Evolutionary conservation across 169 alveolate species (phyloP).

Genomic region (Plasmodium gonderi): DNA sequence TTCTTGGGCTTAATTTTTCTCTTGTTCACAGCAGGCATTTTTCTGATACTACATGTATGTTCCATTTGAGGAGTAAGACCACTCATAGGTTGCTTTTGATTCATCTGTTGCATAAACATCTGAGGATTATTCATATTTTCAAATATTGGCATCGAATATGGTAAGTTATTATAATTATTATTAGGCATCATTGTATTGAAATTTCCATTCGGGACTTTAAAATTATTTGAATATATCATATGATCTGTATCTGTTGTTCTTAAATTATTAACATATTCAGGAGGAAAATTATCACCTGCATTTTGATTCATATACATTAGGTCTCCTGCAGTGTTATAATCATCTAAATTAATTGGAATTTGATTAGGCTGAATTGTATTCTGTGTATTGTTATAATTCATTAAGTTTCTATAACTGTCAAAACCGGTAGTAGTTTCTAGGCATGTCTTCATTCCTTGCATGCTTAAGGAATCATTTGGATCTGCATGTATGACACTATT

Average conservation of each 20-base stretch:
- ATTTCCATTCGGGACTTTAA: conserved; percentile 37
- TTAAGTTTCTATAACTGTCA: conserved; percentile 58
- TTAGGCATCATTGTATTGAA: conserved; percentile 14
- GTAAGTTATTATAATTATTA: conserved; percentile 36
- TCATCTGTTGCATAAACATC: conserved; percentile 69
- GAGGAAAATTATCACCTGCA: conserved; percentile 43
- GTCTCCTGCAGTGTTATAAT: conserved; percentile 19
- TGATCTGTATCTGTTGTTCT: conserved; percentile 36
- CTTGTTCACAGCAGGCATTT: conserved; percentile 46
- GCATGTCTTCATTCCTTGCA: conserved; percentile 68
- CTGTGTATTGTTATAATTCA: conserved; percentile 72
- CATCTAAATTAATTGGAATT: conserved; percentile 46
- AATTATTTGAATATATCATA: conserved; percentile 40
- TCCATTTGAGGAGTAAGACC: conserved; percentile 19
- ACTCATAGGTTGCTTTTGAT: conserved; percentile 19
- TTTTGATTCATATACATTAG: conserved; percentile 48
- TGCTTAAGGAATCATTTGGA: conserved; percentile 26
- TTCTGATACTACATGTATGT: conserved; percentile 26
- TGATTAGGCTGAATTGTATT: conserved; percentile 44
- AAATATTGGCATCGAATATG: conserved; percentile 59
- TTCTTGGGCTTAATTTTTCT: conserved; percentile 65
- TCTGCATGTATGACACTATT: conserved; percentile 14
- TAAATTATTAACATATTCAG: conserved; percentile 34
- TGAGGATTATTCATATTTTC: conserved; percentile 75
- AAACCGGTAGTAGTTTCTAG: conserved; percentile 39